A percentile compares a stretch with the other conserved stretches of the same genome.
Evolutionary conservation across 345 rosid species (phyloP).

Genomic region (Geranium brycei): DNA sequence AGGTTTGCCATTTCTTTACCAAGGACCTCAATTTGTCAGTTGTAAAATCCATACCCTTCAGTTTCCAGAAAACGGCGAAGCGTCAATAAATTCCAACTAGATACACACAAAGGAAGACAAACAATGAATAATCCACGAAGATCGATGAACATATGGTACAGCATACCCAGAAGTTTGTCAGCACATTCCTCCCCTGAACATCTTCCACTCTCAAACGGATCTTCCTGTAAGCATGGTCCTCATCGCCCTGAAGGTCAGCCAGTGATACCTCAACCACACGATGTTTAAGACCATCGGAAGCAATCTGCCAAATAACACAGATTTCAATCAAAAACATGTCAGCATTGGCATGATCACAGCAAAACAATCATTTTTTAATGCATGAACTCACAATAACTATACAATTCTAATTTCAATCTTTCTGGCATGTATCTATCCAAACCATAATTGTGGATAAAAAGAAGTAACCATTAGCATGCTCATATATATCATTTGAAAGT

Average conservation of each 20-base stretch:
- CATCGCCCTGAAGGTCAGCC: constrained; percentile 37
- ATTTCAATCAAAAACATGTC: neutral
- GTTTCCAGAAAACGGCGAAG: neutral
- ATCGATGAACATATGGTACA: no score
- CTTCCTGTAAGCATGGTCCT: constrained; percentile 36
- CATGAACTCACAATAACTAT: neutral
- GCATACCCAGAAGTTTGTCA: constrained; percentile 60
- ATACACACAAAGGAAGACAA: neutral
- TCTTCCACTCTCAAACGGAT: constrained; percentile 37
- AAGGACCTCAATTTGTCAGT: constrained; percentile 89
- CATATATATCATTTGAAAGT: no score
- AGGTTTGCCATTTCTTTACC: constrained; percentile 89
- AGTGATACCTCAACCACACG: constrained; percentile 35
- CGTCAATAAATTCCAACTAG: neutral
- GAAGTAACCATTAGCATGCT: no score
- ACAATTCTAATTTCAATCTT: no score
- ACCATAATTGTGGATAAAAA: no score
- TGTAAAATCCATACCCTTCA: constrained; percentile 87
- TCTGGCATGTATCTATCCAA: no score
- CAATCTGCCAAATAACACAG: constrained; percentile 19
- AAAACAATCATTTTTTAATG: neutral
- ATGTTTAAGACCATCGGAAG: constrained; percentile 43
- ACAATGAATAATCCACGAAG: neutral
- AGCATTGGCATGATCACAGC: neutral
- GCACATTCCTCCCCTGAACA: constrained; percentile 33